Evolutionary conservation across 495 filamentous ascomycete genomes (phyloP).

Genomic region (Aspergillus panamensis): DNA sequence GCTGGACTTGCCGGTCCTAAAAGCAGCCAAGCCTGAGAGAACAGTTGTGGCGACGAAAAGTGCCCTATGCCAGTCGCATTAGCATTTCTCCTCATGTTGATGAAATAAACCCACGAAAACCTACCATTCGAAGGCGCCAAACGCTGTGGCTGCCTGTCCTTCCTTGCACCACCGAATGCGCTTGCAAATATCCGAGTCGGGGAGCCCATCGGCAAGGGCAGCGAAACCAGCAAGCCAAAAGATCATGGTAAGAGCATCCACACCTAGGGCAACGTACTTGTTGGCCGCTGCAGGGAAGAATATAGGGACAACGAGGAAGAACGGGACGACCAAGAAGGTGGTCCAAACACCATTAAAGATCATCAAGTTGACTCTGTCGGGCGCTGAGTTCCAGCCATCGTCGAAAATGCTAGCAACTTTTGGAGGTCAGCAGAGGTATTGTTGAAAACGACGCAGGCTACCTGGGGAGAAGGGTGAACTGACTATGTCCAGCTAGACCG

Average conservation of each 20-base stretch:
- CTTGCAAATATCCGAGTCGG: conserved; percentile 42
- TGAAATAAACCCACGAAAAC: conserved; percentile 9
- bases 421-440: conserved; percentile 14
- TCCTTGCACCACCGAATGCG: conserved; percentile 43
- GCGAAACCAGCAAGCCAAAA: conserved; percentile 89
- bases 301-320: conserved; percentile 60
- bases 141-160: conserved; percentile 50
- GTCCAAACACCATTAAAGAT: conserved; percentile 73
- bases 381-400: background rate
- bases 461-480: conserved; percentile 18
- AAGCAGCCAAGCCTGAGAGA: conserved; percentile 21
- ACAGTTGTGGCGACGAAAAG: conserved; percentile 49
- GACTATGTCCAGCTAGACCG: conserved; percentile 69
- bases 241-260: conserved; percentile 70
- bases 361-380: conserved; percentile 60
- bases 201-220: conserved; percentile 61
- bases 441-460: background rate
- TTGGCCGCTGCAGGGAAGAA: conserved; percentile 56
- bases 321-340: conserved; percentile 58
- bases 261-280: conserved; percentile 57
- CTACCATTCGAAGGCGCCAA: conserved; percentile 58
- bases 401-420: conserved; percentile 30
- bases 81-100: background rate
- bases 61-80: conserved; percentile 35
- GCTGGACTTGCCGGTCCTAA: conserved; percentile 11